phyloP scores from a whole-genome alignment of 139 green algal species.

The Tetraselmis striata region DNA sequence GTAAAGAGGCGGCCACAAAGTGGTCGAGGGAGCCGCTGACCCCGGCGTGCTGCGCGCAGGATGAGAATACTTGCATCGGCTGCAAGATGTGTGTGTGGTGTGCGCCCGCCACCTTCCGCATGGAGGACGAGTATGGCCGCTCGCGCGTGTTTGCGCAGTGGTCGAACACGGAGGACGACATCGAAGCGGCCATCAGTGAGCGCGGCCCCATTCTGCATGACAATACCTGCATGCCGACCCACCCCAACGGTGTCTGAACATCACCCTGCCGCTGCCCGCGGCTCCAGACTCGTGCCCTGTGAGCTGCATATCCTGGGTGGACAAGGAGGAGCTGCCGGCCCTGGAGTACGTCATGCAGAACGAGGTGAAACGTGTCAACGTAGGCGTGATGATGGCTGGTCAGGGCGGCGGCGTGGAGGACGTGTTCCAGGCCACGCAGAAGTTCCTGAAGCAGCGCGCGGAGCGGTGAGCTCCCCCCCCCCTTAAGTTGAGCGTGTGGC shows the following conservation, averaged over 20 bases:
- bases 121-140: constrained; percentile 65
- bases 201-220: not conserved
- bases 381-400: constrained; percentile 75
- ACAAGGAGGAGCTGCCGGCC: constrained; percentile 58
- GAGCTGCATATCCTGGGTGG: constrained; percentile 70
- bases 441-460: constrained; percentile 44
- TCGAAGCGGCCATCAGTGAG: constrained; percentile 48
- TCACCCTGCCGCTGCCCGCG: constrained; percentile 14
- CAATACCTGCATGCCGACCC: not conserved
- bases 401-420: constrained; percentile 36
- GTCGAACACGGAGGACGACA: constrained; percentile 67
- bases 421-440: constrained; percentile 26
- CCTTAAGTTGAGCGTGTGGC: not conserved
- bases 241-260: not conserved
- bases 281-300: constrained; percentile 73
- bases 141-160: constrained; percentile 72
- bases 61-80: constrained; percentile 79
- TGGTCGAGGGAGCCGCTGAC: too few relatives aligned
- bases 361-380: constrained; percentile 48
- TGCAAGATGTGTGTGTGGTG: constrained; percentile 81
- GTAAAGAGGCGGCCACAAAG: too few relatives aligned
- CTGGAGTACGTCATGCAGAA: constrained; percentile 74
- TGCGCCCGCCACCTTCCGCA: constrained; percentile 69
- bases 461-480: constrained; percentile 9
- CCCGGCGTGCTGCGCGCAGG: constrained; percentile 23